Conservation (phyloP, 169 alveolate species). For the Cyclospora cayetanensis region DNA sequence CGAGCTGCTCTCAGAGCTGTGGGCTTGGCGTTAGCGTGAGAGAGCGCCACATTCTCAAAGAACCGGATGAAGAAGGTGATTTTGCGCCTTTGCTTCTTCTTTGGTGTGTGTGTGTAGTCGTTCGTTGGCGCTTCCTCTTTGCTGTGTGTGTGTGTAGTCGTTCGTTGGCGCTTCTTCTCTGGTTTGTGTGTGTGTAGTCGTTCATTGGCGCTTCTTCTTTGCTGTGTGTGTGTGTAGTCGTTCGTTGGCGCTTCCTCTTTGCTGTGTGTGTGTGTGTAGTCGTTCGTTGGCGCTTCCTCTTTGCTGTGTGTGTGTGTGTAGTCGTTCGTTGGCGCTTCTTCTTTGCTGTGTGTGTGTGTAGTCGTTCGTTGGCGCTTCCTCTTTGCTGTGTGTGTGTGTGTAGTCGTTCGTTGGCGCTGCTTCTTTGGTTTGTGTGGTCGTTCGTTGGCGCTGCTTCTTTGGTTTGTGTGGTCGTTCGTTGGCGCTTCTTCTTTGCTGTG, state of each 20-base stretch:
- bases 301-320: not conserved
- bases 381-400: not conserved
- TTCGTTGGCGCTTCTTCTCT: not conserved
- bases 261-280: no score
- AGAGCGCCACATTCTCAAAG: constrained; percentile 70
- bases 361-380: not conserved
- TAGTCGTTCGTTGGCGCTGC: not conserved
- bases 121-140: not conserved
- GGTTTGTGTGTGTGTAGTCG: not conserved
- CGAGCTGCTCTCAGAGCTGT: constrained; percentile 71
- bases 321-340: not conserved
- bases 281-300: not conserved
- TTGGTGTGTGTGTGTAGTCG: not conserved
- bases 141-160: not conserved
- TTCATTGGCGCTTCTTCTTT: not conserved
- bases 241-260: not conserved
- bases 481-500: not conserved
- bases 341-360: not conserved
- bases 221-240: not conserved
- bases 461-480: not conserved
- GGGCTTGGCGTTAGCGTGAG: constrained; percentile 74
- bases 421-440: not conserved
- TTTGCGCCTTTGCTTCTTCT: not conserved
- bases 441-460: no score
- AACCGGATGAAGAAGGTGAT: constrained; percentile 57